Evolutionary conservation across 2,329 filamentous ascomycete genomes (phyloP).

Genomic region (Phyllosticta citriasiana): DNA sequence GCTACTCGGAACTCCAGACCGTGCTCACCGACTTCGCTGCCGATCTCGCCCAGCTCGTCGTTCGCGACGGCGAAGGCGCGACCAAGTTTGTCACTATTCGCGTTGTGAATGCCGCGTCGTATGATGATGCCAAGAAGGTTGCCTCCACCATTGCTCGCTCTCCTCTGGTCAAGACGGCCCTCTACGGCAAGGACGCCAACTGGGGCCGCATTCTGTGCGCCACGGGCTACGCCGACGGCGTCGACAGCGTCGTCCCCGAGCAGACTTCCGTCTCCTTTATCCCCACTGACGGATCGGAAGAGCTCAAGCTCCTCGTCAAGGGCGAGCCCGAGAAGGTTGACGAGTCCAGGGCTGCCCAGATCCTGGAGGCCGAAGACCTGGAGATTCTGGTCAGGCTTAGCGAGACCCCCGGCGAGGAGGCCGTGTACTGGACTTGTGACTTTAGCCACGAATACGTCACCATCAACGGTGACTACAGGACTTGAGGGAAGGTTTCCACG

Average conservation of each 20-base stretch:
- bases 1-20: constrained; percentile 59
- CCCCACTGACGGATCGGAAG: constrained; percentile 63
- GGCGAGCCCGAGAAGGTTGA: constrained; percentile 74
- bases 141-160: constrained; percentile 84
- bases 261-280: constrained; percentile 71
- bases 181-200: constrained; percentile 96
- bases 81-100: constrained; percentile 96
- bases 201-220: constrained; percentile 97
- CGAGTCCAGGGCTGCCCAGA: constrained; percentile 65
- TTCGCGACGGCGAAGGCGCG: constrained; percentile 92
- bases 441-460: constrained; percentile 75
- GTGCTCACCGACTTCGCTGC: constrained; percentile 69
- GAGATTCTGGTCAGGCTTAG: constrained; percentile 69
- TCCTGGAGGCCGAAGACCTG: constrained; percentile 64
- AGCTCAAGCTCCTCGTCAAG: constrained; percentile 66
- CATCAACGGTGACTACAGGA: constrained; percentile 59
- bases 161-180: constrained; percentile 89
- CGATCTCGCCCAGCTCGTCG: constrained; percentile 82
- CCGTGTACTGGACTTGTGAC: constrained; percentile 77
- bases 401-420: constrained; percentile 51
- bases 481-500: constrained; percentile 25
- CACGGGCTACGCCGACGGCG: constrained; percentile 67
- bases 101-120: constrained; percentile 61
- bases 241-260: constrained; percentile 55
- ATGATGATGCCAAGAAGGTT: constrained; percentile 64